Evolutionary conservation across 169 alveolate genomes (phyloP).

Genomic region (Cryptosporidium andersoni): DNA sequence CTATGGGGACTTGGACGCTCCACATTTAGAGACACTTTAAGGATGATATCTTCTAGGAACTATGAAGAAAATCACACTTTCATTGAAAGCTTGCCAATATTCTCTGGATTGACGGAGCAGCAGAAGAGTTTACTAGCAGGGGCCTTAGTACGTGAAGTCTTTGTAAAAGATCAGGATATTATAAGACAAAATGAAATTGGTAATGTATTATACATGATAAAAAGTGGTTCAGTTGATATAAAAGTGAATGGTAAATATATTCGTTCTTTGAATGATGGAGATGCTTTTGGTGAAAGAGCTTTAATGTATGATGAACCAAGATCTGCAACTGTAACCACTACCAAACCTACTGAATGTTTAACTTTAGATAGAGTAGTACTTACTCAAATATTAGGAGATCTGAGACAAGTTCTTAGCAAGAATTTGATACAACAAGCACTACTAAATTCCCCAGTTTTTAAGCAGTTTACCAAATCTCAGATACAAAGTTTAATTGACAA

Average conservation of each 20-base stretch:
- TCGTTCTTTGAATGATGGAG: constrained; percentile 81
- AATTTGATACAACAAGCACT: constrained; percentile 49
- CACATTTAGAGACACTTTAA: constrained; percentile 89
- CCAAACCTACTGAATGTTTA: constrained; percentile 83
- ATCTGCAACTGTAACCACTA: constrained; percentile 91
- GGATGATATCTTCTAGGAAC: constrained; percentile 86
- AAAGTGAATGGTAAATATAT: constrained; percentile 81
- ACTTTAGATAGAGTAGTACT: constrained; percentile 84
- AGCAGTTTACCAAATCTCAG: constrained; percentile 78
- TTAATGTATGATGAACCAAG: constrained; percentile 90
- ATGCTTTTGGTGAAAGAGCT: constrained; percentile 93
- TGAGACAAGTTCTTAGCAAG: constrained; percentile 82
- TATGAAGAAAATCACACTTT: constrained; percentile 88
- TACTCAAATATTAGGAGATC: constrained; percentile 84
- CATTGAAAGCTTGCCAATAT: constrained; percentile 87
- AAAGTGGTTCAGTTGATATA: constrained; percentile 88
- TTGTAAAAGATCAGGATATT: constrained; percentile 83
- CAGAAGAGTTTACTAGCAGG: constrained; percentile 89
- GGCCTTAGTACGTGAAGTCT: constrained; percentile 86
- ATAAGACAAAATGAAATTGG: constrained; percentile 92
- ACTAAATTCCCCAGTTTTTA: constrained; percentile 84
- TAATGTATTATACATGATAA: constrained; percentile 87
- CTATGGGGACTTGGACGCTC: constrained; percentile 93
- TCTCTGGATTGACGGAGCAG: constrained; percentile 85
- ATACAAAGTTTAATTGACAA: constrained; percentile 46